Evolutionary conservation across 495 filamentous ascomycete species (phyloP).

Genomic region (Xylaria flabelliformis): DNA sequence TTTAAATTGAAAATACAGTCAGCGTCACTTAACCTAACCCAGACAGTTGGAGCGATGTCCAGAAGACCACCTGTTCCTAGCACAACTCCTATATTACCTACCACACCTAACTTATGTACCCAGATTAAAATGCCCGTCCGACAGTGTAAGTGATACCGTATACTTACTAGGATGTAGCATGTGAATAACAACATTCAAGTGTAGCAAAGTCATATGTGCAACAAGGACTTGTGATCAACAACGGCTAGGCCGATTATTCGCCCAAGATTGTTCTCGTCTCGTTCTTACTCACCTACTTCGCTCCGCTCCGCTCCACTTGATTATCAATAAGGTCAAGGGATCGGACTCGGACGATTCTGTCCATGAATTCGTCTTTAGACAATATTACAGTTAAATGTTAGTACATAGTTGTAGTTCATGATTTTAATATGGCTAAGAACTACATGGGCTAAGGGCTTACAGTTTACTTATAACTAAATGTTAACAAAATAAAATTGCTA

Average conservation of each 20-base stretch:
- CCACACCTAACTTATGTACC: background rate
- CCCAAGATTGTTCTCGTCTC: background rate
- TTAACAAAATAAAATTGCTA: too few relatives aligned
- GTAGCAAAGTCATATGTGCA: background rate
- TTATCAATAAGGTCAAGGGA: too few relatives aligned
- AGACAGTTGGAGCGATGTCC: background rate
- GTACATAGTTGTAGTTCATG: too few relatives aligned
- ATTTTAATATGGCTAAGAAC: too few relatives aligned
- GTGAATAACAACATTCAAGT: too few relatives aligned
- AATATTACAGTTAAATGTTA: too few relatives aligned
- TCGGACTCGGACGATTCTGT: too few relatives aligned
- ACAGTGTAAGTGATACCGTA: background rate
- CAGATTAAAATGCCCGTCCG: too few relatives aligned
- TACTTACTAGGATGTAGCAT: background rate
- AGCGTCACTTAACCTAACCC: slow-evolving; percentile 17
- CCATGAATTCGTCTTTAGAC: too few relatives aligned
- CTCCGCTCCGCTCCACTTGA: background rate
- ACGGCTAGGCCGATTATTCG: background rate
- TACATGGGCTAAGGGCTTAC: too few relatives aligned
- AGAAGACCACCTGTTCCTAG: background rate
- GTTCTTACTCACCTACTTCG: background rate
- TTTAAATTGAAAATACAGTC: background rate
- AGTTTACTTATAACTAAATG: too few relatives aligned
- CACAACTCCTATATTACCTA: background rate
- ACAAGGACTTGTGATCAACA: background rate